phyloP scores from a whole-genome alignment of 1,284 basidiomycete genomes.

The Volvariella volvacea region DNA sequence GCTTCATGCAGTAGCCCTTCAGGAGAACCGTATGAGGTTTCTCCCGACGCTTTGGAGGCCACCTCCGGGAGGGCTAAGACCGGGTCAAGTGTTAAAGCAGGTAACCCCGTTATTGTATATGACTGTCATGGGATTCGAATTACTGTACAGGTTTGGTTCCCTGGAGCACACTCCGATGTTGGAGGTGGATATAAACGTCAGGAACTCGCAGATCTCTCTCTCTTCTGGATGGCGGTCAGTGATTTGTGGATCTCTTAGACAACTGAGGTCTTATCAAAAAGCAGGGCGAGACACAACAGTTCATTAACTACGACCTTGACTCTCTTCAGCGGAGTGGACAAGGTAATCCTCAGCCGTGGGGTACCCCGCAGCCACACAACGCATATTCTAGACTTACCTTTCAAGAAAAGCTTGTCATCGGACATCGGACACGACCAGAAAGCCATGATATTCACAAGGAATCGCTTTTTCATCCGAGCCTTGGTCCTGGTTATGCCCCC shows the following conservation, averaged over 20 bases:
- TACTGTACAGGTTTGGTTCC: slow-evolving; percentile 18
- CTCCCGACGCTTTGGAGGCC: slow-evolving; percentile 19
- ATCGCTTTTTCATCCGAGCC: neutral
- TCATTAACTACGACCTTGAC: neutral
- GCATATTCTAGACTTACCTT: neutral
- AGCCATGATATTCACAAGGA: neutral
- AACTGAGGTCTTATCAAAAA: neutral
- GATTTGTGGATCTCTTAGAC: too few relatives aligned
- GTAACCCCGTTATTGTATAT: neutral
- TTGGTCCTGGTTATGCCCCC: neutral
- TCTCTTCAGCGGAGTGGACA: neutral
- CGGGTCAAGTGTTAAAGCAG: slow-evolving; percentile 15
- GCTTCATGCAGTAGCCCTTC: slow-evolving; percentile 20
- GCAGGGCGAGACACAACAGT: neutral
- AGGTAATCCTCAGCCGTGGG: neutral
- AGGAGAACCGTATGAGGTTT: slow-evolving; percentile 21
- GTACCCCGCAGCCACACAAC: neutral
- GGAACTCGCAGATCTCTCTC: slow-evolving; percentile 17
- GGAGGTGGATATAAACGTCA: slow-evolving; percentile 16
- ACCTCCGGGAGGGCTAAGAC: neutral
- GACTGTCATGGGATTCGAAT: neutral
- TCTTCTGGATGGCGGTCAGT: slow-evolving; percentile 21
- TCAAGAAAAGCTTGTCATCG: neutral
- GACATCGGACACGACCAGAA: neutral
- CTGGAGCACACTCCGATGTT: slow-evolving; percentile 17